Evolutionary conservation across 2,329 filamentous ascomycete species (phyloP).

Genomic region (Trichoderma sp.): DNA sequence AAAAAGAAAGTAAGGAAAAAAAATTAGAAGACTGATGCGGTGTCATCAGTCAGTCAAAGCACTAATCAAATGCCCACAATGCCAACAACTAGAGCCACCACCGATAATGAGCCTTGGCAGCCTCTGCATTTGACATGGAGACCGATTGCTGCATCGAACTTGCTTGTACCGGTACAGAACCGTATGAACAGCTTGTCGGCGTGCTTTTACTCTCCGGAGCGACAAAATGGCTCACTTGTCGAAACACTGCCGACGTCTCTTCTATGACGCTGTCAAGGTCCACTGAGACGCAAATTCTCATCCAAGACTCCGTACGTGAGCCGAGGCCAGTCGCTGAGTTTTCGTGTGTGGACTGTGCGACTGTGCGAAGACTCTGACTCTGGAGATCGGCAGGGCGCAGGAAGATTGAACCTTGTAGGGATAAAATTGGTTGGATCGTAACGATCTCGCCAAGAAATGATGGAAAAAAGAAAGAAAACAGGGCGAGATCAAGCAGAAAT

Average conservation of each 20-base stretch:
- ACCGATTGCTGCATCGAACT: background rate
- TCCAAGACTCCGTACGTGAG: background rate
- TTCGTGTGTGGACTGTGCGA: background rate
- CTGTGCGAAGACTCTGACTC: background rate
- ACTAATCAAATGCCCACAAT: background rate
- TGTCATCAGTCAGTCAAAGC: background rate
- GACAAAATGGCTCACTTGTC: conserved; percentile 1
- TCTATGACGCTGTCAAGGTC: background rate
- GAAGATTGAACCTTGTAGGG: background rate
- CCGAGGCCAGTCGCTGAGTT: background rate
- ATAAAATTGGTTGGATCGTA: conserved; percentile 3
- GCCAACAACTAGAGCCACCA: background rate
- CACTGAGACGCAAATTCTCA: background rate
- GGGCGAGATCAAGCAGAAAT: background rate
- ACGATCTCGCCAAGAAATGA: background rate
- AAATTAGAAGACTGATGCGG: background rate
- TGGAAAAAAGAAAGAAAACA: background rate
- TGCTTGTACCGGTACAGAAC: background rate
- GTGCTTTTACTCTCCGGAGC: background rate
- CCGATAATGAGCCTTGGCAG: background rate
- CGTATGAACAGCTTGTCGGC: background rate
- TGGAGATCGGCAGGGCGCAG: conserved; percentile 1
- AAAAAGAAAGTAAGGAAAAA: background rate
- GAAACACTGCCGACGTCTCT: background rate
- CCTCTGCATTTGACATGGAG: background rate